Conservation (phyloP, 495 filamentous ascomycete genomes). For the Xylaria venustula region DNA sequence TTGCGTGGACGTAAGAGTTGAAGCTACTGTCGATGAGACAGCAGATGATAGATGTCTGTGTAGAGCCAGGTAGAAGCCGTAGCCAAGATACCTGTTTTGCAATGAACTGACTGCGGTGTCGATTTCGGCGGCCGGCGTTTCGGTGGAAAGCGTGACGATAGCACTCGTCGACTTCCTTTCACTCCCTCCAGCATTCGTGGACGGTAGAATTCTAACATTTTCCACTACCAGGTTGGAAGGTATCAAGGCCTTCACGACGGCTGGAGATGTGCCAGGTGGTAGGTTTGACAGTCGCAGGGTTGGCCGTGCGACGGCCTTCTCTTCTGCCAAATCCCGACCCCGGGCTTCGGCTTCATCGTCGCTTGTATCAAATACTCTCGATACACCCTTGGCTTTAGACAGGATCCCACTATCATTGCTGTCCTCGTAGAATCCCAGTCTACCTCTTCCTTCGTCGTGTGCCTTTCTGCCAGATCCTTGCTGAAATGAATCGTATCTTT, state of each 20-base stretch:
- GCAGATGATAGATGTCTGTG: conserved; percentile 84
- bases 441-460: conserved; percentile 33
- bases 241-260: conserved; percentile 71
- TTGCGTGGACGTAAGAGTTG: conserved; percentile 49
- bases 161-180: conserved; percentile 79
- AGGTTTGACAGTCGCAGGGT: conserved; percentile 71
- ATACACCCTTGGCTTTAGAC: conserved; percentile 25
- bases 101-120: conserved; percentile 74
- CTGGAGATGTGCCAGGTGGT: conserved; percentile 64
- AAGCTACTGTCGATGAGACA: conserved; percentile 57
- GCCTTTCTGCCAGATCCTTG: conserved; percentile 20
- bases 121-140: conserved; percentile 82
- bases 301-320: conserved; percentile 79
- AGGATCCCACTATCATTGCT: conserved; percentile 19
- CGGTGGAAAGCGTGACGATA: conserved; percentile 80
- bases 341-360: conserved; percentile 42
- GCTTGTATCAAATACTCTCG: conserved; percentile 44
- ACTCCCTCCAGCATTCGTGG: conserved; percentile 42
- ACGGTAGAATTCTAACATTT: conserved; percentile 66
- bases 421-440: conserved; percentile 38
- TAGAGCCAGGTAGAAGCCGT: conserved; percentile 78
- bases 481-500: conserved; percentile 41
- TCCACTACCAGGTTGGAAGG: conserved; percentile 69
- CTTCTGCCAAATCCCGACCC: conserved; percentile 50
- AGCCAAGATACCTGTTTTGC: conserved; percentile 85